These are phyloP conservation scores for Tuber indicum DNA, from an alignment of 495 filamentous ascomycete species.

Conservation along the genomic window DNA sequence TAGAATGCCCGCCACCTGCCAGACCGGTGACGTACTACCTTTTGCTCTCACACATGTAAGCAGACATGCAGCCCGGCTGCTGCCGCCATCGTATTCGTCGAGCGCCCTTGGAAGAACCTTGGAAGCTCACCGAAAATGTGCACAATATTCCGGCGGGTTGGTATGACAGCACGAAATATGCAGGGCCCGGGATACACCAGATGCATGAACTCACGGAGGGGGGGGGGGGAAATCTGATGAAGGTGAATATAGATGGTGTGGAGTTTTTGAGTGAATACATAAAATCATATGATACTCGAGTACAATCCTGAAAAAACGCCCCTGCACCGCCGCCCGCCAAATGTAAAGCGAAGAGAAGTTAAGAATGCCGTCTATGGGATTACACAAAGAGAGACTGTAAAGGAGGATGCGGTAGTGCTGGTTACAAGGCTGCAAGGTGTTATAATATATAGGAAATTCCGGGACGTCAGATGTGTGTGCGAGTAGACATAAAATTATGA, in stretches of 20 bases:
- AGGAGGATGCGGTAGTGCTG: background rate
- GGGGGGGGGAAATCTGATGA: background rate
- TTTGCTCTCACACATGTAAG: background rate
- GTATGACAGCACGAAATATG: background rate
- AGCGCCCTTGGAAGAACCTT: background rate
- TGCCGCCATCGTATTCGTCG: background rate
- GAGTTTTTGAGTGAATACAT: background rate
- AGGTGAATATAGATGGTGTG: background rate
- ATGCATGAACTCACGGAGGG: background rate
- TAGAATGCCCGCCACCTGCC: background rate
- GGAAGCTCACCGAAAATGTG: background rate
- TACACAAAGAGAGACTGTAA: background rate
- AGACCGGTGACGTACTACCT: background rate
- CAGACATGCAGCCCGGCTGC: background rate
- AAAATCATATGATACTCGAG: background rate
- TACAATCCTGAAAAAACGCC: background rate
- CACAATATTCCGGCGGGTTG: background rate
- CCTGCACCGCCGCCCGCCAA: background rate
- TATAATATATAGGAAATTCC: background rate
- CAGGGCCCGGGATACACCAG: background rate
- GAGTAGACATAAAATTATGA: background rate
- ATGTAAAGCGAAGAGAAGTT: background rate
- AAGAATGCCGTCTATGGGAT: background rate
- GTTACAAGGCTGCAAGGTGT: background rate
- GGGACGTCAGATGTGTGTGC: background rate